Base-by-base conservation (phyloP, 1,284 basidiomycete species). In the Pseudozyma pruni region DNA sequence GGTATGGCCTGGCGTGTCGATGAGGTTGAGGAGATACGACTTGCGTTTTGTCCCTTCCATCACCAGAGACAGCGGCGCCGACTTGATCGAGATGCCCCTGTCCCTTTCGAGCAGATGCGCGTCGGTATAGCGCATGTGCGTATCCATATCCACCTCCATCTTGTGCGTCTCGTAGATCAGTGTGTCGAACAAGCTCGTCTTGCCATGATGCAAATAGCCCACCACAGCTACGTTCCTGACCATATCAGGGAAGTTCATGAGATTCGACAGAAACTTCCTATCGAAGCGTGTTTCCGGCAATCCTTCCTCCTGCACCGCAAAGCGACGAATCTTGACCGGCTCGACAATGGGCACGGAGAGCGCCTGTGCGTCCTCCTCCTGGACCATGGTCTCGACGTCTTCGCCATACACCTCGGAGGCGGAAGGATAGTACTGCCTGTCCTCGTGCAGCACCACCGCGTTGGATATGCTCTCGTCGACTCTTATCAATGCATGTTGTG, bases 1-100 rank as follows among this genome's bases (percentile, higher is more conserved):
- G 64, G 94, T 91, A 81, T 99, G 96, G 23, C 96, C 96, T 1
- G 96, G 96, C 0, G 96, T 98, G 84, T 99, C 96, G 79, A 98
- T 90, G 37, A 98, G 83, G 84, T 99, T 95, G 64, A 98, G 82
- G 8, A 98, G 87, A 83, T 94, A 90, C 3, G 93, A 96, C 85
- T 98, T 98, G 61, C 93, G 93, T 34, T 87, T 85, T 6, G 93
- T 94, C n/a, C 89, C 91, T 16, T 89, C 88, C 10, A 98, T 86
- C 43, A 98, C 86, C 49, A 99, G 87, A 13, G 94, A 96, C 89
- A 99, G 94, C 8, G 96, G 94, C 0, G 91, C 92, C 2, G 94
- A 94, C 85, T 98, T 98, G 82, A 98, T 90, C 11, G 96, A 98
- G 57, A 99, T 92, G 69, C 89, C 89, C 37, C 96, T 89, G 73